Evolutionary conservation across 352 stramenopile genomes (phyloP), one percentile per base, ranked within the genome.

Genomic region (Phytophthora melonis): DNA sequence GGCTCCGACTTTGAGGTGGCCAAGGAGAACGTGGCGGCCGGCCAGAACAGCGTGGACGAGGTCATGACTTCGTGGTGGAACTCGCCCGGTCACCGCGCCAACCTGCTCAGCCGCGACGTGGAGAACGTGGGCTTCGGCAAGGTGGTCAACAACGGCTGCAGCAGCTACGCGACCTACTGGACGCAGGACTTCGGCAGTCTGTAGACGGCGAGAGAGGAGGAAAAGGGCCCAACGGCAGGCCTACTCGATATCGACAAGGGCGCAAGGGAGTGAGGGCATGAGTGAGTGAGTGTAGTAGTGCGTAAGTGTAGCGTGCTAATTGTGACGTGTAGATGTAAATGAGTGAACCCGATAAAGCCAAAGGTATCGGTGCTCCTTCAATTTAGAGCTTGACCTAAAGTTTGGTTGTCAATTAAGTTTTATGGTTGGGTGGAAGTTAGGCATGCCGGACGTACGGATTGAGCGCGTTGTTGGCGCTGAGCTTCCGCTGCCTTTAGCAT

Each of bases 31-130:
- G 80, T 91, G 2, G 83, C 83, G 2, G 78, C 78, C 0, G 83
- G 83, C 10, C 83, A 91, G 60, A 73, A 36, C 13, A 70, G 55
- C 0, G 78, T 91, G 5, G 49, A 71, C 8, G 36, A 64, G 1
- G 82, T 89, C 10, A 91, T 89, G 79, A 84, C 56, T 11, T 66
- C 73, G 41, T 90, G 80, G 82, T 81, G 70, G 80, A 88, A 88
- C 58, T 90, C 83, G 14, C 43, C 70, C 0, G 78, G 80, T 6
- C 83, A 90, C 68, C 69, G 74, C 16, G 75, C 76, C 49, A 90
- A 90, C 75, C 75, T 90, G 47, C 68, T 90, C 16, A 66, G 47
- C n/a, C 59, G 49, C 6, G 68, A 82, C 45, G 52, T 64, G 19
- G 19, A 19, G 41, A 78, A 82, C 43, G 74, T 84, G 23, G 77